Base-by-base conservation (phyloP, 352 stramenopile species). In the Pythium sukuiense region DNA sequence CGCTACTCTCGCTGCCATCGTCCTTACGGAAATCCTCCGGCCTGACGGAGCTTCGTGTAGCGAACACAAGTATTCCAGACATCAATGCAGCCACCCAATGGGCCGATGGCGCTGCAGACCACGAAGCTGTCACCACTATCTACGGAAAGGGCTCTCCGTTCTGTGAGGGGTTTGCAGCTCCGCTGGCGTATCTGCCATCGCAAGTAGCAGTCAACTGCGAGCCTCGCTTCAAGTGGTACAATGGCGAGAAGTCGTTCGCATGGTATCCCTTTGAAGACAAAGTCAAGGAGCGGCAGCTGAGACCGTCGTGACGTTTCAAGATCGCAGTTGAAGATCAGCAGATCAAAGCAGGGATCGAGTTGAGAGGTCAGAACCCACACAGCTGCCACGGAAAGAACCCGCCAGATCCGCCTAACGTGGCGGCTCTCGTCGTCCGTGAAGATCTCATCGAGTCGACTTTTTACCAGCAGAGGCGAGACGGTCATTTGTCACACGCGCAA, bases 401-500 rank as follows among this genome's bases (percentile, higher is more conserved):
- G 35, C 6, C 35, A 43, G 3, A 43, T 43, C 35, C 16, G 3
- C 3, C 12, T 16, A 43, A 43, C 14, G 11, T 43, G 35, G 35
- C 35, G 35, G 35, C 35, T 11, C 35, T 43, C 35, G 8, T 43
- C 35, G 12, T 43, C 35, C 7, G 7, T 12, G 35, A 43, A 7
- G 35, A 43, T 43, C 35, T 43, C 35, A 43, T 16, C 7, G 11
- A 29, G 45, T 52, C 45, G 18, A 6, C 45, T 52, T n/a, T 52
- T 52, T 52, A 52, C 45, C 0, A 18, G 45, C 18, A 52, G 45
- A 52, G n/a, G 45, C 45, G 45, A 18, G 45, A 52, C 45, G 45
- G 12, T 6, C 45, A 52, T 52, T 52, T 52, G 45, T 52, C 45
- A 52, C 45, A 52, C 45, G n/a, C 45, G 45, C 45, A 8, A 52